Conservation (phyloP, 2,329 filamentous ascomycete species). For the Penicillium sp. region DNA sequence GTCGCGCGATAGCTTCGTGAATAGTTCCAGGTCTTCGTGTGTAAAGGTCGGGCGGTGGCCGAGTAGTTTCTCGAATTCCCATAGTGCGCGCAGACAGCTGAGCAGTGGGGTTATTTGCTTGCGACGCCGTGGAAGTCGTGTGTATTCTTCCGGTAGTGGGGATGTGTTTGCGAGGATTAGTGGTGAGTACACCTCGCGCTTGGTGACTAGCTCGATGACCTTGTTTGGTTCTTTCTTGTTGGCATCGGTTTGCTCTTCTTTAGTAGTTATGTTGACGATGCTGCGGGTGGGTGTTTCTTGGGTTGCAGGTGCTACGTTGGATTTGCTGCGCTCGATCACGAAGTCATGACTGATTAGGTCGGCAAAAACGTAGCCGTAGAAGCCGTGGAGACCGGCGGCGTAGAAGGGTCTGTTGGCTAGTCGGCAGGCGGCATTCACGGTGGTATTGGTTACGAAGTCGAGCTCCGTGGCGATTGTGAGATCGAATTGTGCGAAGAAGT, state of each 20-base stretch:
- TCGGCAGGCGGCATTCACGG: constrained; percentile 83
- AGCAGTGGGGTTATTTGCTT: constrained; percentile 77
- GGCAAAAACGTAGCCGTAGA: constrained; percentile 93
- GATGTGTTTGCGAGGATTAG: constrained; percentile 82
- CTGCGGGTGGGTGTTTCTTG: constrained; percentile 75
- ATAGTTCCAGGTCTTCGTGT: constrained; percentile 66
- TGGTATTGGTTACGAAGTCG: constrained; percentile 68
- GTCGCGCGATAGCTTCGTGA: constrained; percentile 73
- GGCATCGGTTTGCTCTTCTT: constrained; percentile 66
- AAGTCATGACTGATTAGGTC: constrained; percentile 90
- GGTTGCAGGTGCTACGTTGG: constrained; percentile 65
- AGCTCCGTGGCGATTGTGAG: constrained; percentile 89
- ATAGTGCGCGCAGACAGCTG: constrained; percentile 82
- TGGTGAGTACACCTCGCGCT: constrained; percentile 85
- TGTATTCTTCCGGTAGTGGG: constrained; percentile 67
- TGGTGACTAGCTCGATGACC: constrained; percentile 80
- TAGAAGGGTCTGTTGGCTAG: constrained; percentile 80
- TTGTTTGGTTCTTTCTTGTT: constrained; percentile 74
- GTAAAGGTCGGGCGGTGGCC: constrained; percentile 56
- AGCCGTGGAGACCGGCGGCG: constrained; percentile 78
- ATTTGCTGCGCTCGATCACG: constrained; percentile 77
- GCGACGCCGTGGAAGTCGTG: constrained; percentile 65
- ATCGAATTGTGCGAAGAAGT: constrained; percentile 77
- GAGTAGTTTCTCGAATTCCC: constrained; percentile 72
- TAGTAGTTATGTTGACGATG: constrained; percentile 69